phyloP scores from a whole-genome alignment of 1,284 basidiomycete genomes.

The Serendipita sp. region DNA sequence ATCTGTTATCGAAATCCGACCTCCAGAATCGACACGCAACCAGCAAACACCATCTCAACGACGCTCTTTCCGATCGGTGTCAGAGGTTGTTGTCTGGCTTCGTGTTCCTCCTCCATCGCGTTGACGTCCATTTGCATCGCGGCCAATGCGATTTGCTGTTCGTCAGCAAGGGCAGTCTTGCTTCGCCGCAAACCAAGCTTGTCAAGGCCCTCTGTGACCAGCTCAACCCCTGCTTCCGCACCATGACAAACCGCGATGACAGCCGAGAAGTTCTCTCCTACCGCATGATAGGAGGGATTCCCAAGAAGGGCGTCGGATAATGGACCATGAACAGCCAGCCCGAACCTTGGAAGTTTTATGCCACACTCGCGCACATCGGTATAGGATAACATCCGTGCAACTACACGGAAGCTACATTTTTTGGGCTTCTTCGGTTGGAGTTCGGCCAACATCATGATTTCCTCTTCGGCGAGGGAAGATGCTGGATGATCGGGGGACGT shows the following conservation, averaged over 20 bases:
- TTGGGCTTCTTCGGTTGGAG: conserved; percentile 7
- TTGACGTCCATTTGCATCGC: conserved; percentile 16
- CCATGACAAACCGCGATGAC: conserved; percentile 49
- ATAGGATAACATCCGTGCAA: conserved; percentile 52
- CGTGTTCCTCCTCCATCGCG: conserved; percentile 14
- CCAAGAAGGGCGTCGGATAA: conserved; percentile 40
- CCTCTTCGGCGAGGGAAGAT: background rate
- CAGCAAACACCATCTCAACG: conserved; percentile 71
- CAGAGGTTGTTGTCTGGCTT: conserved; percentile 25
- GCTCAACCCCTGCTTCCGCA: conserved; percentile 51
- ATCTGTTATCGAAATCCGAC: conserved; percentile 11
- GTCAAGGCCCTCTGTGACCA: conserved; percentile 51
- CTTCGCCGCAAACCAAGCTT: conserved; percentile 44
- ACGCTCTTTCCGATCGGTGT: conserved; percentile 62
- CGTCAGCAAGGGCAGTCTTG: conserved; percentile 25
- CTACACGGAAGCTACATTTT: conserved; percentile 40
- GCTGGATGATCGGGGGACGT: background rate
- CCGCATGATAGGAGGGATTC: conserved; percentile 21
- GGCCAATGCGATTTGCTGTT: conserved; percentile 22
- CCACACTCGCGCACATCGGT: conserved; percentile 53
- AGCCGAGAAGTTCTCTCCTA: conserved; percentile 12
- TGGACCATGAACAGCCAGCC: conserved; percentile 47
- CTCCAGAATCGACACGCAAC: conserved; percentile 45
- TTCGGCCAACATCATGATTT: background rate
- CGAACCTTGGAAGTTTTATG: conserved; percentile 55